phyloP scores from a whole-genome alignment of 306 rosid genomes.

The Trifolium subterraneum region DNA sequence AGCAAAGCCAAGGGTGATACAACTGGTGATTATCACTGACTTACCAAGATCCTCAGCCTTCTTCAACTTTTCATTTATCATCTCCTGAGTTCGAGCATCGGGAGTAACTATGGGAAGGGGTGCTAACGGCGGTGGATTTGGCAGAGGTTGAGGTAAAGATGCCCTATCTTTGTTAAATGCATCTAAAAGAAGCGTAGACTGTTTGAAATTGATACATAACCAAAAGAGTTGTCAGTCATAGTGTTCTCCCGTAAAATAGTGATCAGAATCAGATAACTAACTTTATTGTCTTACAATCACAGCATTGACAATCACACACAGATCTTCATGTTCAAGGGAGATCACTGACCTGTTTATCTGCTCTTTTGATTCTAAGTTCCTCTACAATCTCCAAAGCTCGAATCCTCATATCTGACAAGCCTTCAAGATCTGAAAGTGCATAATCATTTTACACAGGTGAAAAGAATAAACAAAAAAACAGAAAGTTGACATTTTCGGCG shows the following conservation, averaged over 20 bases:
- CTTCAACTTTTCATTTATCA: conserved; percentile 98
- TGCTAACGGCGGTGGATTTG: conserved; percentile 90
- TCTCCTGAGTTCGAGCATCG: conserved; percentile 90
- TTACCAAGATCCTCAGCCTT: conserved; percentile 99
- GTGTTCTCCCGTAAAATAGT: conserved; percentile 10
- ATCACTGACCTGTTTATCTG: conserved; percentile 87
- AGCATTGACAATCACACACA: conserved; percentile 15
- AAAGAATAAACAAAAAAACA: conserved; percentile 5
- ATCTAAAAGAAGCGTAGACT: conserved; percentile 94
- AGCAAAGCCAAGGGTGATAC: conserved; percentile 12
- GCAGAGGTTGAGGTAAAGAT: conserved; percentile 88
- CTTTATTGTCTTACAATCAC: conserved; percentile 24
- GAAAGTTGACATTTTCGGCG: background rate
- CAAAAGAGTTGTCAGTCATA: conserved; percentile 16
- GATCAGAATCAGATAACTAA: background rate
- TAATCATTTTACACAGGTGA: conserved; percentile 24
- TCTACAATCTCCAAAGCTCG: conserved; percentile 88
- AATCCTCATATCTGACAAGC: conserved; percentile 91
- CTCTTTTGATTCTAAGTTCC: conserved; percentile 88
- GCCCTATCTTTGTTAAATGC: conserved; percentile 99
- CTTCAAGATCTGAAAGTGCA: conserved; percentile 87
- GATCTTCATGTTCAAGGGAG: conserved; percentile 29
- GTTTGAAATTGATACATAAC: conserved; percentile 34
- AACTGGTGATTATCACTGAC: conserved; percentile 25
- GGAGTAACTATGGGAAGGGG: conserved; percentile 85